phyloP scores from a whole-genome alignment of 2,329 filamentous ascomycete species.

The Aureobasidium sp. region DNA sequence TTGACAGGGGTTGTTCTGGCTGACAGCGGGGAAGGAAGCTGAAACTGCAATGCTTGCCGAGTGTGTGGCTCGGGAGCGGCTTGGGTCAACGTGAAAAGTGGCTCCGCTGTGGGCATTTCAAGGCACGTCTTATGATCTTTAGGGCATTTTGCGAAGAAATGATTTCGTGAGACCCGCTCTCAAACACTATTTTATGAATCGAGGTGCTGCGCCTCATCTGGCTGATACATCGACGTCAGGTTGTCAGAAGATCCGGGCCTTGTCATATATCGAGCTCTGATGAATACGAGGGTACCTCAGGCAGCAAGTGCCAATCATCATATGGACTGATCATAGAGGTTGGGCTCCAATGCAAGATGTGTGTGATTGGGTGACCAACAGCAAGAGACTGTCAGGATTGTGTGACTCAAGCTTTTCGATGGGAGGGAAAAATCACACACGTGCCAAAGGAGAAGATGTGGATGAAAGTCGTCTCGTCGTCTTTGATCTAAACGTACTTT shows the following conservation, averaged over 20 bases:
- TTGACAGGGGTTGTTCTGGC: not conserved
- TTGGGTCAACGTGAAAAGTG: not conserved
- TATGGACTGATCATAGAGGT: not conserved
- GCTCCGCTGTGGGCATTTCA: not conserved
- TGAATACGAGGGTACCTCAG: not conserved
- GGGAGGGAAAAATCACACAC: no score
- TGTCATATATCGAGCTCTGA: not conserved
- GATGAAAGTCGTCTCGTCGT: not conserved
- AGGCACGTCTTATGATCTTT: not conserved
- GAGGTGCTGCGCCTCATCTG: not conserved
- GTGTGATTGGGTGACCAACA: not conserved
- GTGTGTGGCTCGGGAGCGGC: not conserved
- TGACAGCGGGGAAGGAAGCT: not conserved
- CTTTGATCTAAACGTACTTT: constrained; percentile 7
- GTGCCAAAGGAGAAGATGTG: no score
- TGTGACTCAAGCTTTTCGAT: not conserved
- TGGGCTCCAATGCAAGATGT: not conserved
- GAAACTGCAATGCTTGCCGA: not conserved
- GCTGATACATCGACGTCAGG: constrained; percentile 3
- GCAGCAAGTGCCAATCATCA: not conserved
- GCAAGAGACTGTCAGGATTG: not conserved
- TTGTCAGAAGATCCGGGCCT: not conserved
- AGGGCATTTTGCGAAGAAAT: not conserved
- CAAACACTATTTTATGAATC: not conserved
- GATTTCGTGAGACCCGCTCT: not conserved